Base-by-base conservation (phyloP, 305 asterid species). In the Caryopteris hybrid region DNA sequence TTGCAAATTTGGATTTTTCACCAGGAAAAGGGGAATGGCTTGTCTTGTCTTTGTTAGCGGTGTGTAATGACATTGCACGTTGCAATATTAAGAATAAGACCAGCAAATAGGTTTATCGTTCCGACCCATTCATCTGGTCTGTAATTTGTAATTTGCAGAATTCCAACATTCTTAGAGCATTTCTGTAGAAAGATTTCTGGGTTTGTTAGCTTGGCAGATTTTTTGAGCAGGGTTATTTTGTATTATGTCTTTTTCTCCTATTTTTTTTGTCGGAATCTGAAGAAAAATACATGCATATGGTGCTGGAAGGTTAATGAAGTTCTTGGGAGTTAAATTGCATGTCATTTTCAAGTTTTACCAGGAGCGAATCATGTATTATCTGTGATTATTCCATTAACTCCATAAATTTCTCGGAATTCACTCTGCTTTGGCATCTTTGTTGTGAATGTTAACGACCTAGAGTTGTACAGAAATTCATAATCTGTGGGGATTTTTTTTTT, bases 21-120 rank as follows among this genome's bases (percentile, higher is more conserved):
- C 51, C 36, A 52, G 14, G 62, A 45, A 52, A 62, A 71, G 60
- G 59, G 53, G 61, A 61, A 47, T 47, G 20, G 46, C 27, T 8
- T 58, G 14, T 52, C 41, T 38, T 63, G 56, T 27, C 36, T 64
- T 65, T 21, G 39, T 11, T 41, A 55, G 61, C 48, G 38, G 39
- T 36, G 22, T 53, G 11, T 53, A 53, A 70, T 61, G 39, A 60
- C 78, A 75, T 67, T 79, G 70, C 72, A 16, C 13, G 57, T 71
- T 18, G 42, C 48, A 22, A 11, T 29, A 52, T 61, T 61, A 50
- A 57, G 74, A 53, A 11, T 69, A 29, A 27, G n/a, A n/a, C n/a
- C n/a, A n/a, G n/a, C n/a, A n/a, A n/a, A n/a, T n/a, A n/a, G n/a
- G n/a, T n/a, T n/a, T n/a, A n/a, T n/a, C n/a, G n/a, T n/a, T n/a